These are phyloP conservation scores for Crataegus laevigata DNA, from an alignment of 306 rosid genomes.

Conservation along the genomic window DNA sequence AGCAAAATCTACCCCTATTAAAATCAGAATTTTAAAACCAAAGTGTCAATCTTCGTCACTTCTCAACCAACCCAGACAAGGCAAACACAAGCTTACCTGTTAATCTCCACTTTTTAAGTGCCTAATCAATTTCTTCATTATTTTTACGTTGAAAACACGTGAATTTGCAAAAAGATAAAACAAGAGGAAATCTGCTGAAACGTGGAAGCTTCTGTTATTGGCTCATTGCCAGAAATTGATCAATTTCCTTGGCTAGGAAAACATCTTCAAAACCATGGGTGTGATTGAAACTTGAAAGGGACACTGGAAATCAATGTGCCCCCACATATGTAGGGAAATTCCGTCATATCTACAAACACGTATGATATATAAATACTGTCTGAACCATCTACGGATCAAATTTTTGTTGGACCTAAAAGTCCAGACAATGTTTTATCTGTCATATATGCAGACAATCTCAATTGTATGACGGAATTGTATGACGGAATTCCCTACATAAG, in stretches of 20 bases:
- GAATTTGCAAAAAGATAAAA: not conserved
- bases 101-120: not conserved
- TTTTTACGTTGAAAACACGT: not conserved
- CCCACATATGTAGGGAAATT: not conserved
- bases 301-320: not conserved
- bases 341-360: not conserved
- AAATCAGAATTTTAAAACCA: constrained; percentile 3
- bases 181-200: not conserved
- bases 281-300: not conserved
- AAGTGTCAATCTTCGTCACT: constrained; percentile 49
- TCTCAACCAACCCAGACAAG: constrained; percentile 55
- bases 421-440: not conserved
- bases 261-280: not conserved
- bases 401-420: not conserved
- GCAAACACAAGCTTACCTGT: not conserved
- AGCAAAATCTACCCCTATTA: constrained; percentile 31
- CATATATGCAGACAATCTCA: no score
- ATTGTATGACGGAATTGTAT: no score
- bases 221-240: constrained; percentile 1
- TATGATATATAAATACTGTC: not conserved
- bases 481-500: no score
- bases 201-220: not conserved
- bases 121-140: not conserved
- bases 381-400: no score
- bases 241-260: not conserved